Percentiles rank a stretch among this genome's conserved stretches.
Conservation (phyloP, 495 filamentous ascomycete genomes). For the Penicillium riverlandense region DNA sequence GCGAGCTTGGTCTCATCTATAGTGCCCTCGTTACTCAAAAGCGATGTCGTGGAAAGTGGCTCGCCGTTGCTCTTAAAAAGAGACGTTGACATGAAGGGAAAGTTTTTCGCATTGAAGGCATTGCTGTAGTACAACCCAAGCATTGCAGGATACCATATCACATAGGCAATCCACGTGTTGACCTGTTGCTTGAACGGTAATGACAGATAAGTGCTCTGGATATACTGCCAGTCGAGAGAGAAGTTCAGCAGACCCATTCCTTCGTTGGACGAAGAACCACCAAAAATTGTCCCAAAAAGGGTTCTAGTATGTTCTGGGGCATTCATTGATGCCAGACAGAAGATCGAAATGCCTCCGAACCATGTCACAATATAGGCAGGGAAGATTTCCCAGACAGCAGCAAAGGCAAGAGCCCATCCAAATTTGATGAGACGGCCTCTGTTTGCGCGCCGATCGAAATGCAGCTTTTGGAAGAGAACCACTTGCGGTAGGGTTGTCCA, state of each 20-base stretch:
- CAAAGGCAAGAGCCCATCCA: constrained; percentile 4
- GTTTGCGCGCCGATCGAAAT: constrained; percentile 9
- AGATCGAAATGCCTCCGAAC: constrained; percentile 41
- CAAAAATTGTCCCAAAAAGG: constrained; percentile 32
- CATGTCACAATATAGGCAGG: constrained; percentile 43
- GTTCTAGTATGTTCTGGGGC: constrained; percentile 8
- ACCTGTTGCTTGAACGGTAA: constrained; percentile 23
- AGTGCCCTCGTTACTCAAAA: constrained; percentile 23
- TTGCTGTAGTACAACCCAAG: constrained; percentile 42
- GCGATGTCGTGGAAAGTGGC: constrained; percentile 4
- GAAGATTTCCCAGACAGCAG: constrained; percentile 39
- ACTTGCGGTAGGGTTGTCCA: constrained; percentile 12
- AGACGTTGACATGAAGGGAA: constrained; percentile 44
- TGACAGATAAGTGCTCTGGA: constrained; percentile 23
- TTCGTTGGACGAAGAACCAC: constrained; percentile 41
- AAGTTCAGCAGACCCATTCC: constrained; percentile 32
- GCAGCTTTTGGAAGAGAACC: constrained; percentile 10
- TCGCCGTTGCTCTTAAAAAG: constrained; percentile 22
- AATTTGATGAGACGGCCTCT: constrained; percentile 10
- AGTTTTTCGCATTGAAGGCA: constrained; percentile 37
- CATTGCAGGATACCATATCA: constrained; percentile 34
- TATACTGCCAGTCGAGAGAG: constrained; percentile 46
- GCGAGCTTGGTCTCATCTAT: constrained; percentile 16
- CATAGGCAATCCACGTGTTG: constrained; percentile 38
- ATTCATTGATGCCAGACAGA: constrained; percentile 44